Evolutionary conservation across 2,329 filamentous ascomycete genomes (phyloP).

Genomic region (Neonectria magnoliae): DNA sequence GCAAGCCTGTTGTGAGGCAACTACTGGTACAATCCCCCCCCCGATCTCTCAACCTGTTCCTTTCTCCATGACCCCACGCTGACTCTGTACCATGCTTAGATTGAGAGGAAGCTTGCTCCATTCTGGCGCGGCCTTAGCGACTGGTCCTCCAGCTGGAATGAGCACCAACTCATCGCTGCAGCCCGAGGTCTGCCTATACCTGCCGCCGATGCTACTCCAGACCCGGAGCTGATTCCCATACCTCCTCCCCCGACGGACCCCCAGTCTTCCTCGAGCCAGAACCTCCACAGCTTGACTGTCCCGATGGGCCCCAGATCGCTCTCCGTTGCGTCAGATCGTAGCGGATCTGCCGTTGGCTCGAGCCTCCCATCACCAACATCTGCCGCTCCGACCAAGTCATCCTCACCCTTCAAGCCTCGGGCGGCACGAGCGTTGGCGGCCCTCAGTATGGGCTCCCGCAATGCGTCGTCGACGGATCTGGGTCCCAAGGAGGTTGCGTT

Average conservation of each 20-base stretch:
- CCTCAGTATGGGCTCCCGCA: slow-evolving; percentile 77
- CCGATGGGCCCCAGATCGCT: slow-evolving; percentile 81
- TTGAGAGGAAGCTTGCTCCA: slow-evolving; percentile 90
- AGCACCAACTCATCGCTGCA: slow-evolving; percentile 93
- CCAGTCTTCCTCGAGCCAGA: slow-evolving; percentile 61
- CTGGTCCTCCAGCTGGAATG: slow-evolving; percentile 88
- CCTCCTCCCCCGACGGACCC: slow-evolving; percentile 57
- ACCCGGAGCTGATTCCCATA: slow-evolving; percentile 68
- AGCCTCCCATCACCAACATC: slow-evolving; percentile 59
- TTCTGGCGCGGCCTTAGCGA: slow-evolving; percentile 97
- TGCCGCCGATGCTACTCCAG: slow-evolving; percentile 81
- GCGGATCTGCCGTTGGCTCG: slow-evolving; percentile 69
- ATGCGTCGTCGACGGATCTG: slow-evolving; percentile 76
- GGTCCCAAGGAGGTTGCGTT: slow-evolving; percentile 81
- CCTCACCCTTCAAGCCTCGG: slow-evolving; percentile 78
- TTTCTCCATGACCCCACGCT: slow-evolving; percentile 12
- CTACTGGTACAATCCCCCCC: slow-evolving; percentile 74
- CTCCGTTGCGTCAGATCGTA: slow-evolving; percentile 79
- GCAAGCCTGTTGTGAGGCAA: slow-evolving; percentile 86
- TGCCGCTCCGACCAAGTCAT: slow-evolving; percentile 49
- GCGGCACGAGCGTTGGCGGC: slow-evolving; percentile 87
- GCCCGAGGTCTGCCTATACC: slow-evolving; percentile 87
- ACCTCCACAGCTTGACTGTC: slow-evolving; percentile 78
- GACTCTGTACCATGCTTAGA: slow-evolving; percentile 62
- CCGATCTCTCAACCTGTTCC: not conserved